Evolutionary conservation across 768 basidiomycete genomes (phyloP).

Genomic region (Rhizopogon vesiculosus): DNA sequence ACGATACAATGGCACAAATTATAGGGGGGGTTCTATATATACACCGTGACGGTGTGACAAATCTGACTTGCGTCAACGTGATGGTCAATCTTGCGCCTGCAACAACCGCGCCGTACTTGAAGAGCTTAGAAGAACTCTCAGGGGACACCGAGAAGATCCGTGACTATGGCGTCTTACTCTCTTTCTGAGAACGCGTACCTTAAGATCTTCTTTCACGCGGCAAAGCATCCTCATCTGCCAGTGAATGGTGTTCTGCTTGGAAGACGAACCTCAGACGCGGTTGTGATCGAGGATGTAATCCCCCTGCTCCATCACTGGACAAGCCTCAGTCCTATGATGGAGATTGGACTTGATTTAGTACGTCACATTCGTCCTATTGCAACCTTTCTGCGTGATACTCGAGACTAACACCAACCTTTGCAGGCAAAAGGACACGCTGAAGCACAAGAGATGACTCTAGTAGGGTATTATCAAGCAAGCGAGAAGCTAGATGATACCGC

Average conservation of each 20-base stretch:
- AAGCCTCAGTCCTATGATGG: constrained; percentile 80
- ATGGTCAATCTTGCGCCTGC: too few species aligned
- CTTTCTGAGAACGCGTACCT: constrained; percentile 61
- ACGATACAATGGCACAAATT: too few species aligned
- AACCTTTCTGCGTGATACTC: neutral
- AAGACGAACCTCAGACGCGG: constrained; percentile 30
- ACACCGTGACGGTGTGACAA: neutral
- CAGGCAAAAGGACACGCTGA: constrained; percentile 61
- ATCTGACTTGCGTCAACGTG: too few species aligned
- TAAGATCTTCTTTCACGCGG: constrained; percentile 74
- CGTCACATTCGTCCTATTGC: constrained; percentile 17
- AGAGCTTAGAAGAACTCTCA: too few species aligned
- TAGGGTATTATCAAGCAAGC: constrained; percentile 76
- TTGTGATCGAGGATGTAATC: constrained; percentile 59
- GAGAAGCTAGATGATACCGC: constrained; percentile 57
- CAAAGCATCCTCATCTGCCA: constrained; percentile 71
- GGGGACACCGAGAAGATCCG: too few species aligned
- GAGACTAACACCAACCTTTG: neutral
- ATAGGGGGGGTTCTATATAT: too few species aligned
- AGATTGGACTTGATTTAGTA: constrained; percentile 76
- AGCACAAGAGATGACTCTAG: constrained; percentile 45
- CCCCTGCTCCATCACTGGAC: constrained; percentile 87
- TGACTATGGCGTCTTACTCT: constrained; percentile 39
- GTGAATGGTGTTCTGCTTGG: constrained; percentile 80
- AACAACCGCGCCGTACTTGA: neutral